Percentiles rank a stretch among this genome's conserved stretches.
Conservation (phyloP, 2,329 filamentous ascomycete genomes). For the Venturiaceae sp. region DNA sequence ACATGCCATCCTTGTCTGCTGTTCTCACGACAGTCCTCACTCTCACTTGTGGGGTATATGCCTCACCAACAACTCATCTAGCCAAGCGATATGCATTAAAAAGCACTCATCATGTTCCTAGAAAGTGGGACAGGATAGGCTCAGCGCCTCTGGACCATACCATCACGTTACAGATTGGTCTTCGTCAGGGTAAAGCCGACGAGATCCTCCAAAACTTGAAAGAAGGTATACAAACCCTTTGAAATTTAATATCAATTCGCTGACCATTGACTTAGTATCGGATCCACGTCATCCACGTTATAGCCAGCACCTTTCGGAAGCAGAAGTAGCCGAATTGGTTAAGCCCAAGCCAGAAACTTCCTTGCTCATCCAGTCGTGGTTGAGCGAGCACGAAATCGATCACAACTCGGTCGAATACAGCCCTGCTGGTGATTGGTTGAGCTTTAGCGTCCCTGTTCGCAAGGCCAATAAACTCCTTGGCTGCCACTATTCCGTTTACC, state of each 20-base stretch:
- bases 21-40: background rate
- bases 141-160: slow-evolving; percentile 37
- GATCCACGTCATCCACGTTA: slow-evolving; percentile 50
- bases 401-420: slow-evolving; percentile 32
- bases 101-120: slow-evolving; percentile 44
- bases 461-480: slow-evolving; percentile 43
- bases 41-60: background rate
- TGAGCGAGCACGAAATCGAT: slow-evolving; percentile 44
- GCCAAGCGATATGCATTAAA: slow-evolving; percentile 39
- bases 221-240: slow-evolving; percentile 28
- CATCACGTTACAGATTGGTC: slow-evolving; percentile 46
- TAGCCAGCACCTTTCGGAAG: slow-evolving; percentile 51
- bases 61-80: background rate
- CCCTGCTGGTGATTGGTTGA: slow-evolving; percentile 49
- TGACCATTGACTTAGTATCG: slow-evolving; percentile 33
- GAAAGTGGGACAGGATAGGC: slow-evolving; percentile 38
- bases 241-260: background rate
- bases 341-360: slow-evolving; percentile 43
- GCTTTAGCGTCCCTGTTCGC: slow-evolving; percentile 41
- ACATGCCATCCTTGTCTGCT: background rate
- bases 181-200: slow-evolving; percentile 47
- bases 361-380: slow-evolving; percentile 44
- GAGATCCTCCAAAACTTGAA: slow-evolving; percentile 46
- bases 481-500: slow-evolving; percentile 39
- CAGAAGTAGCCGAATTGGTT: slow-evolving; percentile 47